A percentile compares a stretch with the other conserved stretches of the same genome.
phyloP scores from a whole-genome alignment of 139 green algal species.

The Marvania coccoides region DNA sequence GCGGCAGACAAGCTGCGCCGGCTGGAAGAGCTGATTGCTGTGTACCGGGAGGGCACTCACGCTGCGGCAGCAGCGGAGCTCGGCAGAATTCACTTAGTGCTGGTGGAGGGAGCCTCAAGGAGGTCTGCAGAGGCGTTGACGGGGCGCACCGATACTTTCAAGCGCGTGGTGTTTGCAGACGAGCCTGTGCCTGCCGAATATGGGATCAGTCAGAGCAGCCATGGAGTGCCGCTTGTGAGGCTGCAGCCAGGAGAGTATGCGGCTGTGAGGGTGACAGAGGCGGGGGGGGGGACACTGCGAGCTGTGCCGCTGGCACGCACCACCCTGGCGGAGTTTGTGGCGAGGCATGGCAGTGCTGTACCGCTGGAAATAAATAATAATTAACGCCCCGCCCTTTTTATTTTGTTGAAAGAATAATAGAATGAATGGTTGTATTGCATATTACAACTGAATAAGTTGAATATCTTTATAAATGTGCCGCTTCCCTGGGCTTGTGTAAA shows the following conservation, averaged over 20 bases:
- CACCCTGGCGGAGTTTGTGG: conserved; percentile 38
- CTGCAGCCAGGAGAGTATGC: conserved; percentile 54
- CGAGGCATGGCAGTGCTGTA: conserved; percentile 27
- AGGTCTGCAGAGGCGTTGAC: conserved; percentile 26
- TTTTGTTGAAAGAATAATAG: neutral
- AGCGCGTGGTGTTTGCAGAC: conserved; percentile 51
- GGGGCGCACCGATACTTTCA: conserved; percentile 59
- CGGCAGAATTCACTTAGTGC: conserved; percentile 50
- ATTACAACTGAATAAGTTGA: neutral
- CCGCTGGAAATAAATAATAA: neutral
- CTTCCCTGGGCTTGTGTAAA: neutral
- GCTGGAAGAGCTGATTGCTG: conserved; percentile 56
- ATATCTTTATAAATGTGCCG: neutral
- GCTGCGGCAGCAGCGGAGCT: conserved; percentile 27
- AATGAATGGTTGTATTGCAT: neutral
- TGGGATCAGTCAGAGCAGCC: neutral
- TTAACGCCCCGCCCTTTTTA: neutral
- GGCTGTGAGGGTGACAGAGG: conserved; percentile 28
- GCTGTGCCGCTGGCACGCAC: conserved; percentile 34
- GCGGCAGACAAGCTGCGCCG: conserved; percentile 51
- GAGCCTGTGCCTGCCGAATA: conserved; percentile 16
- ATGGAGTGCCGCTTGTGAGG: neutral
- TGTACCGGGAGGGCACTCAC: conserved; percentile 38
- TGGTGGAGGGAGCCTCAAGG: conserved; percentile 58
- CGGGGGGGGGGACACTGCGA: conserved; percentile 27